A percentile compares a stretch with the other conserved stretches of the same genome.
phyloP scores from a whole-genome alignment of 768 basidiomycete species.

The Leucocoprinus sp. region DNA sequence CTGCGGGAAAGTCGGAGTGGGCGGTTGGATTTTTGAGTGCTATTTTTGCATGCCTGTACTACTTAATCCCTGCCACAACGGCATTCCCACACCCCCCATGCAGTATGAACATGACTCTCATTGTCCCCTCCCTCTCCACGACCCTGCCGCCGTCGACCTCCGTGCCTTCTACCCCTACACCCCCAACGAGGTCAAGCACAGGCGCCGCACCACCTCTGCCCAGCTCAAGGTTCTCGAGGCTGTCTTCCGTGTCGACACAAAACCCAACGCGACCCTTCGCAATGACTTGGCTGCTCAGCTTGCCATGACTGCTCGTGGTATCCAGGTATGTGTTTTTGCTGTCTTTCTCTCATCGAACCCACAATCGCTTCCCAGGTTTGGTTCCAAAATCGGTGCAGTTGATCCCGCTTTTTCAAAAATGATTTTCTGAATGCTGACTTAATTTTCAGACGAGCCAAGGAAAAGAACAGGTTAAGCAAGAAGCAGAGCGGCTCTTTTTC shows the following conservation, averaged over 20 bases:
- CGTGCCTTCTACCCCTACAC: slow-evolving; percentile 83
- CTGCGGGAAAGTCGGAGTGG: slow-evolving; percentile 18
- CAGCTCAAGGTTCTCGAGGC: slow-evolving; percentile 88
- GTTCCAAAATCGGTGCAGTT: slow-evolving; percentile 75
- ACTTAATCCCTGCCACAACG: slow-evolving; percentile 22
- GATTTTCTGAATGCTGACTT: slow-evolving; percentile 9
- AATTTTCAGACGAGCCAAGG: slow-evolving; percentile 65
- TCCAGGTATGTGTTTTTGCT: slow-evolving; percentile 56
- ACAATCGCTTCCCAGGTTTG: slow-evolving; percentile 52
- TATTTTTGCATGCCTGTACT: slow-evolving; percentile 20
- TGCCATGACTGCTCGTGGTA: slow-evolving; percentile 89
- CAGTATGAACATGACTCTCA: slow-evolving; percentile 27
- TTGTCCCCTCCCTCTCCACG: slow-evolving; percentile 39
- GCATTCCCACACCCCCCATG: slow-evolving; percentile 21
- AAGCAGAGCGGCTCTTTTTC: slow-evolving; percentile 16
- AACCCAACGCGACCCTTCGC: slow-evolving; percentile 77
- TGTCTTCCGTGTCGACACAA: slow-evolving; percentile 82
- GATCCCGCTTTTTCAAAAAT: slow-evolving; percentile 8
- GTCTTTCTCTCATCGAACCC: slow-evolving; percentile 8
- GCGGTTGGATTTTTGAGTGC: slow-evolving; percentile 15
- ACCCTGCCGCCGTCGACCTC: slow-evolving; percentile 68
- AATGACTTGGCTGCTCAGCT: slow-evolving; percentile 76
- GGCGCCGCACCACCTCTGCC: slow-evolving; percentile 79
- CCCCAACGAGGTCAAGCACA: slow-evolving; percentile 90
- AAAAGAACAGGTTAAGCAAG: slow-evolving; percentile 61